Evolutionary conservation across 2,329 filamentous ascomycete species (phyloP), one percentile per base, ranked within the genome.

Genomic region (Monosporascus sp.): DNA sequence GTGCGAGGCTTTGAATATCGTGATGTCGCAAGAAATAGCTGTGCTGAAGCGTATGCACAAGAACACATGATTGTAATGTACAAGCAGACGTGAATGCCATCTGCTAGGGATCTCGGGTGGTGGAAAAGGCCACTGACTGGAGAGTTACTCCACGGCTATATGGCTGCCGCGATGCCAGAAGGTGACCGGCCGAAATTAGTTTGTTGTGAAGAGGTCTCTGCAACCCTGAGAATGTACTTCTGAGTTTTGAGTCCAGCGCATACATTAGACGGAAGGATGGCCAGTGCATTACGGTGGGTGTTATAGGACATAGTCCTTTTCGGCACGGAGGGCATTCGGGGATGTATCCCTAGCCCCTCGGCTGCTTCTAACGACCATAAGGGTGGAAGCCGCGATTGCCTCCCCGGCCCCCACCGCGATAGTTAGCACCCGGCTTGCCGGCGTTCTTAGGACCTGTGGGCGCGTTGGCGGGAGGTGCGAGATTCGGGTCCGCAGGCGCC

Each of bases 391-490:
- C 89, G 27, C 90, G 77, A 71, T 79, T 80, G 24, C 85, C 82
- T 55, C 89, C 88, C 56, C 90, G 78, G 19, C 93, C 91, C 50
- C 93, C 93, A 51, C 94, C 93, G 41, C 93, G 87, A 70, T 97
- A 97, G 73, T 96, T 96, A 2, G 90, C 91, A 17, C 92, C 91
- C 1, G 92, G 91, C 67, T 87, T 88, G 26, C 92, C 92, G 1
- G 92, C 91, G 65, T 97, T 99, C 79, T 96, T 96, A 5, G 94
- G 94, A 0, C 94, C 94, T 0, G 94, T 99, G 0, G 94, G 94
- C 6, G 94, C 90, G 66, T 91, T 91, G 5, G 88, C 86, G 20
- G 90, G 90, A 16, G 86, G 83, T 7, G 75, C 84, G 58, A 81
- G 82, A 52, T 71, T 75, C 2, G 81, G 80, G 56, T 82, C 79